These are phyloP conservation scores for Alloteropsis semialata DNA, from an alignment of 176 grass and related monocot genomes.

Conservation along the genomic window DNA sequence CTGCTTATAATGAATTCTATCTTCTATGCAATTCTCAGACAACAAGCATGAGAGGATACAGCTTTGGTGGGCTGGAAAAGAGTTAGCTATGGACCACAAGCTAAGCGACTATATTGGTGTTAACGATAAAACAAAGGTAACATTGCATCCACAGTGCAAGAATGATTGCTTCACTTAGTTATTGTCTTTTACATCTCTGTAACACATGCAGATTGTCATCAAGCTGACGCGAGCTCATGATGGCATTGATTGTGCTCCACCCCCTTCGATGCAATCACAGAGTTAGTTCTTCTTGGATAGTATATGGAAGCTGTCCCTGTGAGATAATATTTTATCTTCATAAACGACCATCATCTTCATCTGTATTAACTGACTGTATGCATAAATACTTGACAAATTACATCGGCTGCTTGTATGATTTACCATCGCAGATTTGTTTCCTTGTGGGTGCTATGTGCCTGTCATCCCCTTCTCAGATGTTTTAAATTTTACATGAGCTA, in stretches of 20 bases:
- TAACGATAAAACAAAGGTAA: slow-evolving; percentile 83
- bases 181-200: not conserved
- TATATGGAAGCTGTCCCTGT: not conserved
- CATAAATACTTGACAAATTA: not conserved
- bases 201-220: slow-evolving; percentile 45
- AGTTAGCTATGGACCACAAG: slow-evolving; percentile 45
- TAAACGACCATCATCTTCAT: not conserved
- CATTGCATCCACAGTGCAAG: not conserved
- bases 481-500: not conserved
- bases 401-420: not conserved
- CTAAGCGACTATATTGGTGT: slow-evolving; percentile 50
- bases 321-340: not conserved
- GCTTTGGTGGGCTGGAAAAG: slow-evolving; percentile 68
- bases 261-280: not conserved
- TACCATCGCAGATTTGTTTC: not conserved
- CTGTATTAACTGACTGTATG: not conserved
- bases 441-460: not conserved
- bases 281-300: not conserved
- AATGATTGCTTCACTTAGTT: not conserved
- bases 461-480: not conserved
- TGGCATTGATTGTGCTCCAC: not conserved
- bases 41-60: slow-evolving; percentile 17
- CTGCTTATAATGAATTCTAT: not conserved
- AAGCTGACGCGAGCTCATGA: slow-evolving; percentile 6
- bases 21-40: slow-evolving; percentile 21